These are phyloP conservation scores for Acaromyces ingoldii DNA, from an alignment of 1,284 basidiomycete species.

Conservation along the genomic window DNA sequence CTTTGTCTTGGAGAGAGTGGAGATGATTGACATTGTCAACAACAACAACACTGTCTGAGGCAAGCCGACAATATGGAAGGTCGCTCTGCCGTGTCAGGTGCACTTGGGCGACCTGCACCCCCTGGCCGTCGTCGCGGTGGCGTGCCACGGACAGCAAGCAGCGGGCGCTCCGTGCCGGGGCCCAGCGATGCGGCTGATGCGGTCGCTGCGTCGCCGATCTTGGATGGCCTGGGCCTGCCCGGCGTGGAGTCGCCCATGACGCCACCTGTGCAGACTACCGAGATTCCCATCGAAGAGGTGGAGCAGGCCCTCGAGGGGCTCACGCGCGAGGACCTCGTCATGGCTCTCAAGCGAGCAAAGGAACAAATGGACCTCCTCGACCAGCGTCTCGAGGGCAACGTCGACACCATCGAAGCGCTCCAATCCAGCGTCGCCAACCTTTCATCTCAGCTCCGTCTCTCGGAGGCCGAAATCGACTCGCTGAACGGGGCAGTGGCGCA, in stretches of 20 bases:
- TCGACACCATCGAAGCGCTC: slow-evolving; percentile 24
- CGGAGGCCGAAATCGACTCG: slow-evolving; percentile 16
- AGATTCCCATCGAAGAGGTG: slow-evolving; percentile 38
- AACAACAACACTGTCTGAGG: too few species aligned
- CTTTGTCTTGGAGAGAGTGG: too few species aligned
- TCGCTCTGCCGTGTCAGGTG: too few species aligned
- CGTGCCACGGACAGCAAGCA: too few species aligned
- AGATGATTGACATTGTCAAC: too few species aligned
- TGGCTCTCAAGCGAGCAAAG: slow-evolving; percentile 36
- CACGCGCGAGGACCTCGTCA: slow-evolving; percentile 29
- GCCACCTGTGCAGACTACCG: neutral
- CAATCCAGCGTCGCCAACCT: slow-evolving; percentile 19
- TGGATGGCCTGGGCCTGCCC: neutral
- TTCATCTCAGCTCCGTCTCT: slow-evolving; percentile 15
- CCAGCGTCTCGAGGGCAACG: slow-evolving; percentile 20
- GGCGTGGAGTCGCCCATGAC: too few species aligned
- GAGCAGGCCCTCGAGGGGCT: slow-evolving; percentile 32
- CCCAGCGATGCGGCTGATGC: too few species aligned
- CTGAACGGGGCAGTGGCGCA: slow-evolving; percentile 22
- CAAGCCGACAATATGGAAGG: too few species aligned
- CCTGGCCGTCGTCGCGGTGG: too few species aligned
- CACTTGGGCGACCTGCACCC: too few species aligned
- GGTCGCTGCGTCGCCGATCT: too few species aligned
- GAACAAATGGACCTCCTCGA: slow-evolving; percentile 40
- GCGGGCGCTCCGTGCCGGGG: too few species aligned